Base-by-base conservation (phyloP, 108 stramenopile genomes). In the Pseudonitzschia delicatissima region DNA sequence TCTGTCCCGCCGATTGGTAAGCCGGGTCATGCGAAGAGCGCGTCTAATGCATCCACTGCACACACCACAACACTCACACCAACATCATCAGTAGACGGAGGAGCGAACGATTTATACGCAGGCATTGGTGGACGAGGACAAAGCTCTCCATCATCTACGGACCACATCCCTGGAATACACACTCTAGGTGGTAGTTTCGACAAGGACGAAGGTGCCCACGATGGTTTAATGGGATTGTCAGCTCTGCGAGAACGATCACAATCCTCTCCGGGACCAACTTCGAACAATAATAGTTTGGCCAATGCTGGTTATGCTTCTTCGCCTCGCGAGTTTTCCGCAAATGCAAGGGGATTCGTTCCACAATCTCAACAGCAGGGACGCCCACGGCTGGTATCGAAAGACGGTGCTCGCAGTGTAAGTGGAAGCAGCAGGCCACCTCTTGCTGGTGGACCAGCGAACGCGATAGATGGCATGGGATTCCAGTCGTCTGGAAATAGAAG, bases 241-340 rank as follows among this genome's bases (percentile, higher is more conserved):
- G 83, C 77, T 2, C 66, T 85, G 13, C 68, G 80, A 25, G 78
- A 81, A 2, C 52, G 84, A 32, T 62, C 84, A 0, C 59, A 82
- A 23, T 78, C 84, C 12, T 59, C 73, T 20, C 77, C 80, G 13
- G 78, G 80, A 57, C 61, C 72, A 15, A 45, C 66, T 5, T 13
- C 35, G 4, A 26, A 31, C 12, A 4, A 15, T 35, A 36, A 26
- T 26, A n/a, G 58, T n/a, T n/a, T n/a, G n/a, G n/a, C n/a, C n/a
- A n/a, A n/a, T n/a, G n/a, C n/a, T 18, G 15, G 8, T 13, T 33
- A 13, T 28, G 9, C 32, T n/a, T 45, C 62, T 21, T 45, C 65
- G 8, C 39, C 42, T 18, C 62, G 65, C 45, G 42, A 40, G 44
- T 33, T 33, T n/a, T 32, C 32, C 7, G 27, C 49, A 52, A 35